Percentiles rank a stretch among this genome's conserved stretches.
phyloP scores from a whole-genome alignment of 2,329 filamentous ascomycete genomes.

The Fusarium papillatum region DNA sequence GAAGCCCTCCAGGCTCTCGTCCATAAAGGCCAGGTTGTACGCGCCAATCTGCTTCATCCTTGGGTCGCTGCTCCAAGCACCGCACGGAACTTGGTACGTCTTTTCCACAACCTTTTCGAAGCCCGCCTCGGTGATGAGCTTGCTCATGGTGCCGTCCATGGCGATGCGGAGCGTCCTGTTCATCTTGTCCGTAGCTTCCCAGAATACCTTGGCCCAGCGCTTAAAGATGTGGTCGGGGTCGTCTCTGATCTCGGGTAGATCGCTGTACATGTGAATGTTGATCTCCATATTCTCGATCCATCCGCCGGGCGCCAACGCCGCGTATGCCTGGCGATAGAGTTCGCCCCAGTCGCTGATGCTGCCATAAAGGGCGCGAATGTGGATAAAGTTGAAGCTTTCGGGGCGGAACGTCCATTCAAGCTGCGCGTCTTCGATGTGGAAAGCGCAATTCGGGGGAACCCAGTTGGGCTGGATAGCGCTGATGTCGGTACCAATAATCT shows the following conservation, averaged over 20 bases:
- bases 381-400: constrained; percentile 69
- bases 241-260: constrained; percentile 24
- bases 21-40: constrained; percentile 1
- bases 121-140: constrained; percentile 28
- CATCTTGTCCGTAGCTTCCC: constrained; percentile 29
- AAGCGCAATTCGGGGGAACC: constrained; percentile 21
- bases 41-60: constrained; percentile 33
- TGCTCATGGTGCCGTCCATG: constrained; percentile 24
- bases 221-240: constrained; percentile 34
- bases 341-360: constrained; percentile 68
- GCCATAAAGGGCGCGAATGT: constrained; percentile 69
- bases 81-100: constrained; percentile 26
- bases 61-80: constrained; percentile 32
- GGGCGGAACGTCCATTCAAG: constrained; percentile 58
- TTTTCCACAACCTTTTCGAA: constrained; percentile 30
- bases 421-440: constrained; percentile 20
- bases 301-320: constrained; percentile 58
- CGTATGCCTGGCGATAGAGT: constrained; percentile 65
- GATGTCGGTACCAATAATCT: constrained; percentile 65
- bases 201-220: constrained; percentile 32
- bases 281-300: constrained; percentile 37
- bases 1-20: constrained; percentile 24
- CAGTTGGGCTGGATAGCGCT: constrained; percentile 65
- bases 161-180: constrained; percentile 25
- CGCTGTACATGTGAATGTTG: constrained; percentile 34